Percentiles rank a stretch among this genome's conserved stretches.
Conservation (phyloP, 83 land plant species). For the Isoetes engelmannii region DNA sequence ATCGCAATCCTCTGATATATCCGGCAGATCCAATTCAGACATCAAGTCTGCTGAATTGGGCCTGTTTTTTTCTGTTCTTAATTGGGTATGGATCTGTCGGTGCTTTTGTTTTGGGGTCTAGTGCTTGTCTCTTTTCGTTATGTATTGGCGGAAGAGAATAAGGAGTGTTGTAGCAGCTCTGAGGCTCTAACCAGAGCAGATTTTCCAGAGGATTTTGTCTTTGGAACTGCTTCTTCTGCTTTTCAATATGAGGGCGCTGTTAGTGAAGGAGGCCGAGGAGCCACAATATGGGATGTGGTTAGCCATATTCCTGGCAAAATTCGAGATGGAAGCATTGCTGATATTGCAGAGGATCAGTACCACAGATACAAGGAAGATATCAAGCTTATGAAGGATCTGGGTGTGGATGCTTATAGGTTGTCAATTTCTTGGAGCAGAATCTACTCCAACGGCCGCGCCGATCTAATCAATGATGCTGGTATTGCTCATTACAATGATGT, state of each 20-base stretch:
- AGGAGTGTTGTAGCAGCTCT: no score
- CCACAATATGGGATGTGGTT: not conserved
- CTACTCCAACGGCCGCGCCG: not conserved
- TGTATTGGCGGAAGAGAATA: no score
- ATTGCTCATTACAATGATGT: not conserved
- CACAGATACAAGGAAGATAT: slow-evolving; percentile 24
- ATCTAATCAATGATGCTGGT: not conserved
- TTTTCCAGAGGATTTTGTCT: not conserved
- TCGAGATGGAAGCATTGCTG: slow-evolving; percentile 14
- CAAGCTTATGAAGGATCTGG: not conserved
- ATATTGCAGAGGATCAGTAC: slow-evolving; percentile 24
- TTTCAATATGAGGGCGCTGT: slow-evolving; percentile 6
- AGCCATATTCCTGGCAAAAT: not conserved
- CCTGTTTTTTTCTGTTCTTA: no score
- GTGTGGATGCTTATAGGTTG: slow-evolving; percentile 5
- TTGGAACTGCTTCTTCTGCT: slow-evolving; percentile 1
- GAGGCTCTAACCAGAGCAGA: not conserved
- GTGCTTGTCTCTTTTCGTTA: no score
- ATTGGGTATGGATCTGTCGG: no score
- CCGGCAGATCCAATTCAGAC: no score
- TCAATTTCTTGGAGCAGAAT: not conserved
- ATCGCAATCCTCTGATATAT: no score
- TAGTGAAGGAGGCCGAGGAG: not conserved
- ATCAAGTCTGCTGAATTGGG: no score
- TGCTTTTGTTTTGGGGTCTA: no score